Base-by-base conservation (phyloP, 257 asterid genomes). In the Datura wrightii region DNA sequence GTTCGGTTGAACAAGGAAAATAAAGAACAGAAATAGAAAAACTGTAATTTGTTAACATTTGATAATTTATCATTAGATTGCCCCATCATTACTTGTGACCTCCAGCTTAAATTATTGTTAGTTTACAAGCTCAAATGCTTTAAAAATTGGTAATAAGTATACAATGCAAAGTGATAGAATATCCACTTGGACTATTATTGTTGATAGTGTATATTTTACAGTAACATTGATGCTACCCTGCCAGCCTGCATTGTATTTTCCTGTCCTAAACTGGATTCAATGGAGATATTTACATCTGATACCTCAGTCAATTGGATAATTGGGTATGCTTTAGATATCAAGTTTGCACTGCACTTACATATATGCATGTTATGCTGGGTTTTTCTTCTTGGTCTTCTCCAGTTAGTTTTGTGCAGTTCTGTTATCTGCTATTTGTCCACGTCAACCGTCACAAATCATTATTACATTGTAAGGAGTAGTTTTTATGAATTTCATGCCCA, bases 161-260 rank as follows among this genome's bases (percentile, higher is more conserved):
- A 24, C 7, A 34, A 48, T 13, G 41, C 41, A 72, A 72, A 5
- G 42, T 72, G 6, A 19, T 5, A 10, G 46, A 50, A 3, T 52
- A 15, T 76, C 8, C 44, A 14, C 9, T 76, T 31, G 62, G 18
- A 50, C 0, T 46, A 76, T 50, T 50, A 24, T 50, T 76, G 15
- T 46, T 76, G 24, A 50, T 3, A 84, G 58, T 84, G 86, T 79
- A 83, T 87, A 84, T 84, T 88, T 89, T 88, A 90, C 97, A 97
- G 99, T 85, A 95, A 92, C 87, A 76, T 95, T 52, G 99, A 95
- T 91, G 91, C 98, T 79, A 97, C 97, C 6, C 65, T 92, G 91
- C 89, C 95, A 82, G 99, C 99, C 65, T 95, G 99, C 92, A 89
- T 95, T 85, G 99, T 98, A 39, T 97, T 97, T 87, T 94, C 99